Conservation (phyloP, 2,329 filamentous ascomycete species). For the Aspergillus piperis region DNA sequence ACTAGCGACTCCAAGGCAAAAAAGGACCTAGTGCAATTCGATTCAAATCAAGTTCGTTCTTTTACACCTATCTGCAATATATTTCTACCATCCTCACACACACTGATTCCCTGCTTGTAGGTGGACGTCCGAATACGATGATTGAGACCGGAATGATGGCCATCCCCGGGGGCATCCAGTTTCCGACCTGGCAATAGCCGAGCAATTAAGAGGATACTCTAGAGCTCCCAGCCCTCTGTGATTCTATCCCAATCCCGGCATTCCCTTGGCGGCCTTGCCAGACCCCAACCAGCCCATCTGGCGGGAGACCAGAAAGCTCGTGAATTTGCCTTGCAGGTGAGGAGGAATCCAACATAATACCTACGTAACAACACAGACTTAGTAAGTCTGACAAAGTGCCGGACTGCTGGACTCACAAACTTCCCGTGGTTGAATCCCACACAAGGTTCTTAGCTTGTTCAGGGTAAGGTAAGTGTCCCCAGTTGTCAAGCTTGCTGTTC, state of each 20-base stretch:
- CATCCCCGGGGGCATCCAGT: no score
- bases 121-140: no score
- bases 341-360: not conserved
- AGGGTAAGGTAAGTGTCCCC: not conserved
- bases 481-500: not conserved
- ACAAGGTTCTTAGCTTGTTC: not conserved
- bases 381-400: not conserved
- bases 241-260: not conserved
- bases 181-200: no score
- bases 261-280: not conserved
- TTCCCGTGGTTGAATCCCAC: not conserved
- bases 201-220: no score
- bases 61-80: no score
- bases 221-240: not conserved
- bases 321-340: not conserved
- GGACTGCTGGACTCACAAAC: not conserved
- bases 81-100: no score
- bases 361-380: not conserved
- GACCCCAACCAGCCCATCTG: not conserved
- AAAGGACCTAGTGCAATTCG: no score
- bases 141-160: no score
- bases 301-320: not conserved
- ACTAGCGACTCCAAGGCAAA: no score
- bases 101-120: no score
- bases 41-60: no score